Base-by-base conservation (phyloP, 2,329 filamentous ascomycete genomes). In the Verticillium nonalfalfae region DNA sequence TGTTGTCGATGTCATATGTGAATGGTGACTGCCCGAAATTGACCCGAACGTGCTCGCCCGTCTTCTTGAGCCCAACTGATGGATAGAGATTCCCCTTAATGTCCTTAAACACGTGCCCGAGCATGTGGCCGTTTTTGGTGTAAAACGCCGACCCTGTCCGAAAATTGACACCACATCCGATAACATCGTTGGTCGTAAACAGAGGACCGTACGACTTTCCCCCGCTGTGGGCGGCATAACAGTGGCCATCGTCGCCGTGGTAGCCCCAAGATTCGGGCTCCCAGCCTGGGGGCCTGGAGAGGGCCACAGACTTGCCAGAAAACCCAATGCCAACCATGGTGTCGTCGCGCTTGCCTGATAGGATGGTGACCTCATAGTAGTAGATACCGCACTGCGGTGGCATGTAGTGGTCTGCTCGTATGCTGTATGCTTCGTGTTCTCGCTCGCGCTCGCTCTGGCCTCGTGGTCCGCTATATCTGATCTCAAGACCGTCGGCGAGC, bases 311-410 rank as follows among this genome's bases (percentile, higher is more conserved):
- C 68, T 81, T 84, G 54, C 77, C 78, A 5, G 81, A 83, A 67
- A 89, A 88, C 7, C 87, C 87, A 60, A 90, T 80, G 18, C 81
- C 85, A 60, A 90, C 86, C 2, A 82, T 84, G 21, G 83, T 84
- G 65, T 86, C 84, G 54, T 85, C 81, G 65, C 76, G 75, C 69
- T 80, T 83, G 59, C 76, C 79, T 15, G 78, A 75, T 33, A 83
- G 62, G 57, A 86, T 78, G 15, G 76, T 76, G 31, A 89, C 81
- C 72, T 99, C 95, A 71, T 87, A 99, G 73, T 99, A 99, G 74
- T 97, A 99, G 63, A 99, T 89, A 1, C 95, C 95, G 67, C 91
- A 95, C 70, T 96, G 90, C 39, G 87, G 82, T 4, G 95, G 93
- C 86, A 98, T 97, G 57, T 88, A 85, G 72, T 93, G 82, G 73